A percentile compares a stretch with the other conserved stretches of the same genome.
These are phyloP conservation scores for Eimeria necatrix DNA, from an alignment of 169 alveolate species.

Conservation along the genomic window DNA sequence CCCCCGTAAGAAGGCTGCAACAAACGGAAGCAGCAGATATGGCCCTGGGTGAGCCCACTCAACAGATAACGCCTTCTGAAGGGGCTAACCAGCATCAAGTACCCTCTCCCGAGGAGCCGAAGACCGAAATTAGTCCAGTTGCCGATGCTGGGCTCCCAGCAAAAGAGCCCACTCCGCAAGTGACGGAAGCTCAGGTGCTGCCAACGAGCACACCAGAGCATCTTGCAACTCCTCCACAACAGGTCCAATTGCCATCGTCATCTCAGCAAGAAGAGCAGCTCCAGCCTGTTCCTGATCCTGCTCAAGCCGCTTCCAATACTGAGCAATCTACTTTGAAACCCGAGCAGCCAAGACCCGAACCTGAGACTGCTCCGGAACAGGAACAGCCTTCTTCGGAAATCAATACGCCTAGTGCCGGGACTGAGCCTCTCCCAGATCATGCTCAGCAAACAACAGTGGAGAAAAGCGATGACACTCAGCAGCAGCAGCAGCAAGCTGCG, in stretches of 20 bases:
- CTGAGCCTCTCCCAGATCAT: background rate
- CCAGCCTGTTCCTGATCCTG: background rate
- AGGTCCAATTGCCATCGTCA: background rate
- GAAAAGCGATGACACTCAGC: background rate
- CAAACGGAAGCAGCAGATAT: background rate
- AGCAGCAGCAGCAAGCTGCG: conserved; percentile 1
- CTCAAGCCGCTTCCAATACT: background rate
- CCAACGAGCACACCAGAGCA: background rate
- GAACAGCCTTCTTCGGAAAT: background rate
- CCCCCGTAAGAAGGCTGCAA: conserved; percentile 46
- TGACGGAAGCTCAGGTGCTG: background rate
- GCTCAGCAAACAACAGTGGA: background rate
- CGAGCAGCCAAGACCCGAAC: background rate
- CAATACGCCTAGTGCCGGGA: background rate
- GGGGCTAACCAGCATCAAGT: no score
- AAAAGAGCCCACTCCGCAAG: background rate
- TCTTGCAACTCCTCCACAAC: background rate
- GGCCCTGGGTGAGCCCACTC: background rate
- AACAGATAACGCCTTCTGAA: background rate
- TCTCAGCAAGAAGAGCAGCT: background rate
- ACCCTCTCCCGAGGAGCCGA: no score
- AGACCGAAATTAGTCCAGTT: no score
- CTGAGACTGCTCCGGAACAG: background rate
- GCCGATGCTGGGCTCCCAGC: no score
- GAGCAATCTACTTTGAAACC: background rate